phyloP scores from a whole-genome alignment of 345 rosid species.

The Pugionium dolabratum region DNA sequence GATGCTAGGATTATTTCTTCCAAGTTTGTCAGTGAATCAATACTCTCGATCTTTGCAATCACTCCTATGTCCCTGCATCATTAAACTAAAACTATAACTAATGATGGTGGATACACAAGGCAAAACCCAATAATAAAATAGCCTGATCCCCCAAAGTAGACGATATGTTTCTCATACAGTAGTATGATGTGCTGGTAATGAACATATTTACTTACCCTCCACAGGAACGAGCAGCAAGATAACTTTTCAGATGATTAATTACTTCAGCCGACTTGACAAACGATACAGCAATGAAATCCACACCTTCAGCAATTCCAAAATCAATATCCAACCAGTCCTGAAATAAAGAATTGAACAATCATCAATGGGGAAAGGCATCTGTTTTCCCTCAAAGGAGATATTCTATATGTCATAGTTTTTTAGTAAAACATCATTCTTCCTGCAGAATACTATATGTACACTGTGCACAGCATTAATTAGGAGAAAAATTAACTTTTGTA shows the following conservation, averaged over 20 bases:
- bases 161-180: not conserved
- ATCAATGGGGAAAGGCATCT: not conserved
- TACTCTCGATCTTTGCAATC: constrained; percentile 95
- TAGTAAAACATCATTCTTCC: too few relatives aligned
- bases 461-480: not conserved
- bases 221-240: constrained; percentile 85
- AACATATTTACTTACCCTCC: constrained; percentile 54
- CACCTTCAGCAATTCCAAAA: constrained; percentile 95
- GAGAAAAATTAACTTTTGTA: not conserved
- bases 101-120: not conserved
- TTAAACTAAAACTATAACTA: not conserved
- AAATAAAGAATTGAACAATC: not conserved
- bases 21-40: constrained; percentile 84
- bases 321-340: constrained; percentile 99
- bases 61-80: constrained; percentile 77
- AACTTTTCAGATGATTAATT: constrained; percentile 89
- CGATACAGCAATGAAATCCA: constrained; percentile 95
- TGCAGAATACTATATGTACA: too few relatives aligned
- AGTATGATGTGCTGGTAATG: constrained; percentile 8
- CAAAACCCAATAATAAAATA: not conserved
- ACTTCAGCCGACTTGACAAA: constrained; percentile 99
- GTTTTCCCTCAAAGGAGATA: not conserved
- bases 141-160: not conserved
- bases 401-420: too few relatives aligned
- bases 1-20: constrained; percentile 88